Evolutionary conservation across 2,329 filamentous ascomycete species (phyloP), one percentile per base, ranked within the genome.

Genomic region (Xylaria sp.): DNA sequence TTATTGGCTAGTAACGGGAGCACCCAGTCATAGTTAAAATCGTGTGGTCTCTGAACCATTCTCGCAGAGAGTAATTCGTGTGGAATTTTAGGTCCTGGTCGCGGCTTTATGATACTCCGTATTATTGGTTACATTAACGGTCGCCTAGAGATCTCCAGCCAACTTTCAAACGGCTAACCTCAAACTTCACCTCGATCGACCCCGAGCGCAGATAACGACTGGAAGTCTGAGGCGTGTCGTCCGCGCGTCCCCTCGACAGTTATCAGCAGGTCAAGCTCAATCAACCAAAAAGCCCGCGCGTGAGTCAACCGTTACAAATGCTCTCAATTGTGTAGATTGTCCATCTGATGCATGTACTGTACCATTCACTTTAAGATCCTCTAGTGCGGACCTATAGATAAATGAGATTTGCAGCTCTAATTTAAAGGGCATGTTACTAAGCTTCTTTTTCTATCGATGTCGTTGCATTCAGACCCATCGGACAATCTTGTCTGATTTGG

Each of bases 301-400:
- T 44, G 41, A 44, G 41, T 44, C 41, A 44, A 44, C 41, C 41
- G 41, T 44, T 44, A 44, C 41, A 44, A 44, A 44, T 44, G 41
- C 41, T 44, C 41, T 44, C 41, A 13, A 44, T 44, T 13, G 41
- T 44, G 41, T 44, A 44, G 41, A 44, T 15, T 44, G 41, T 44
- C 41, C 41, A 44, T 44, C 15, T 44, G 41, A 44, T 44, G 41
- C 12, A 44, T 44, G 41, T 18, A 44, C 41, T 44, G 41, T 44
- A 44, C 41, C 13, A 44, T 44, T 44, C 13, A 44, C 41, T 44
- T 44, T 18, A 44, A 18, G 41, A 44, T 15, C 41, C 12, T 44
- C 41, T 10, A 44, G 41, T 18, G 41, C 41, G 41, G 41, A 18
- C 41, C 41, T 44, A 18, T 44, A 44, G 15, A 44, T 44, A 15